These are phyloP conservation scores for Quercus lobata DNA, from an alignment of 331 rosid genomes.

Conservation along the genomic window DNA sequence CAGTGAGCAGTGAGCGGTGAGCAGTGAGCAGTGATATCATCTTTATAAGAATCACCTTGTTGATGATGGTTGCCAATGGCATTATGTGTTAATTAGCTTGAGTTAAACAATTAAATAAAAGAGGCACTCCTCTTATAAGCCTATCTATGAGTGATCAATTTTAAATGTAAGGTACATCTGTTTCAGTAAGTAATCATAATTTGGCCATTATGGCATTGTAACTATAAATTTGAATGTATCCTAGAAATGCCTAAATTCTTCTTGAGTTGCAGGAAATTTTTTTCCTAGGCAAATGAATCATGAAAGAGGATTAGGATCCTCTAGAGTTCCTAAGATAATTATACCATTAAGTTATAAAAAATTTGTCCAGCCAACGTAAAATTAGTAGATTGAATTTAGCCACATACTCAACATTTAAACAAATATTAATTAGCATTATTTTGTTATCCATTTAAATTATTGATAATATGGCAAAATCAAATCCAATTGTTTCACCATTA, in stretches of 20 bases:
- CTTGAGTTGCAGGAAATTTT: neutral
- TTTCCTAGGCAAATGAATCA: neutral
- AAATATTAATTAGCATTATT: too few species aligned
- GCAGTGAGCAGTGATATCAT: slow-evolving; percentile 21
- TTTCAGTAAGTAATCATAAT: neutral
- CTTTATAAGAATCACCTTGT: slow-evolving; percentile 21
- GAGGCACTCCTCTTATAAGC: slow-evolving; percentile 27
- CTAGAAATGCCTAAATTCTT: neutral
- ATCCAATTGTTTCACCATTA: too few species aligned
- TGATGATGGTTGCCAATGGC: slow-evolving; percentile 18
- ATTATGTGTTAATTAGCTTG: slow-evolving; percentile 14
- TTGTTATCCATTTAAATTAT: too few species aligned
- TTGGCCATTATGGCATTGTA: neutral
- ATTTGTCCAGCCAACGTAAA: too few species aligned
- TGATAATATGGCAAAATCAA: too few species aligned
- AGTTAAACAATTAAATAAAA: slow-evolving; percentile 26
- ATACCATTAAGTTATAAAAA: too few species aligned
- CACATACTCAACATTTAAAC: too few species aligned
- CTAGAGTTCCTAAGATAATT: too few species aligned
- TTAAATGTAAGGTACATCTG: slow-evolving; percentile 10
- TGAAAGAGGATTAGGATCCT: too few species aligned
- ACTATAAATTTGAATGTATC: neutral
- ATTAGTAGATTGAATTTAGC: too few species aligned
- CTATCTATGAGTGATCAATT: slow-evolving; percentile 20
- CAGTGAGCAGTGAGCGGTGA: slow-evolving; percentile 4